Base-by-base conservation (phyloP, 2,329 filamentous ascomycete species). In the Albophoma yamanashiensis region DNA sequence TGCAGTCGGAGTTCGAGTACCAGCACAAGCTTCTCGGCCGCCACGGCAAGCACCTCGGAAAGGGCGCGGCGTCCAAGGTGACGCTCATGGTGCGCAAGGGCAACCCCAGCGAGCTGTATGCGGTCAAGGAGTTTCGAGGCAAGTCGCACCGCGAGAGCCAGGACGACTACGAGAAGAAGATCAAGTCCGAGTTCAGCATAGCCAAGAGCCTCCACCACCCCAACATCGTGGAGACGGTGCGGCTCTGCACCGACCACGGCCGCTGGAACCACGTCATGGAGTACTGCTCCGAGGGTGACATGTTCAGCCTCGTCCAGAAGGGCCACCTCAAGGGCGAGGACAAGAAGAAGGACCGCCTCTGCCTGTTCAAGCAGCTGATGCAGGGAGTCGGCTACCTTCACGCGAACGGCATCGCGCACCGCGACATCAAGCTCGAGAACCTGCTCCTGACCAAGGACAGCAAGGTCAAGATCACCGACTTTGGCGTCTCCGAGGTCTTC, bases 241-340 rank as follows among this genome's bases (percentile, higher is more conserved):
- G 87, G 38, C 79, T 96, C 7, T 94, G 91, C 75, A 85, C 82
- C 17, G 82, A 92, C 65, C 83, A 86, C 65, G 85, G 84, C 39
- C 85, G 88, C 45, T 95, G 89, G 89, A 92, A 91, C 71, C 90
- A 95, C 71, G 90, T 96, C 60, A 96, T 96, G 92, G 91, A 96
- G 71, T 95, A 89, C 71, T 96, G 92, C 75, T 81, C 84, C 3
- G 85, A 91, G 65, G 91, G 92, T 55, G 92, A 96, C 69, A 77
- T 96, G 7, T 93, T 89, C 71, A 80, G 81, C 63, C 76, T 96
- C 15, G 87, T 95, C 45, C 83, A 87, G 64, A 88, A 87, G 70
- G 82, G 83, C 40, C 87, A 88, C 67, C 83, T 95, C 64, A 82
- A 78, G 60, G 75, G 78, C 3, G 80, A 86, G 8, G 85, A 89